These are phyloP conservation scores for Ephemerocybe angulata DNA, from an alignment of 768 basidiomycete genomes.

Conservation along the genomic window DNA sequence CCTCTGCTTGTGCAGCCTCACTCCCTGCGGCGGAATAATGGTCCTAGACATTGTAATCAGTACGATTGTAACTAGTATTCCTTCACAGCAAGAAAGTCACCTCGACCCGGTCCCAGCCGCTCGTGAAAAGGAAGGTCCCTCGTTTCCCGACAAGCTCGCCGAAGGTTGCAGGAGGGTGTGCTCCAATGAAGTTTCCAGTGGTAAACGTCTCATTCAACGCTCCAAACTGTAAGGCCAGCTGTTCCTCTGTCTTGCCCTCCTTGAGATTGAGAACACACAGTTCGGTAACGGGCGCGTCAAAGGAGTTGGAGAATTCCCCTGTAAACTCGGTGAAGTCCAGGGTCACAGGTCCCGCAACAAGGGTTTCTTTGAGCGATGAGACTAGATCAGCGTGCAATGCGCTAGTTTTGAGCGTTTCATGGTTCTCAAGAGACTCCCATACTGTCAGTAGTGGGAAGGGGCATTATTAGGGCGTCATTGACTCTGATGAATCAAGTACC, in stretches of 20 bases:
- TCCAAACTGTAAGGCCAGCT: background rate
- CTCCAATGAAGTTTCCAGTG: background rate
- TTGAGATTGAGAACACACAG: slow-evolving; percentile 10
- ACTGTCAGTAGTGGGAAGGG: background rate
- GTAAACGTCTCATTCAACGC: background rate
- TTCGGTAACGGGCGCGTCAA: slow-evolving; percentile 14
- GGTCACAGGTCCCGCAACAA: background rate
- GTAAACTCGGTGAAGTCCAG: slow-evolving; percentile 12
- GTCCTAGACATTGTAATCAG: too few relatives aligned
- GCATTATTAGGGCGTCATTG: background rate
- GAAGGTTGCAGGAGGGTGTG: background rate
- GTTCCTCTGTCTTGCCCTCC: slow-evolving; percentile 2
- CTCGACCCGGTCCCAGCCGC: background rate
- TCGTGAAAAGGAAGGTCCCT: background rate
- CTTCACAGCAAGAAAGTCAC: too few relatives aligned
- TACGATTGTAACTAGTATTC: too few relatives aligned
- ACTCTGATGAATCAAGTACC: background rate
- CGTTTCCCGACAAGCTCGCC: background rate
- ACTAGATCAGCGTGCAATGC: slow-evolving; percentile 5
- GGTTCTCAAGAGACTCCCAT: slow-evolving; percentile 12
- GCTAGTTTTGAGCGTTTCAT: slow-evolving; percentile 13
- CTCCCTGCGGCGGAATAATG: too few relatives aligned
- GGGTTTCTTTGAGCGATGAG: background rate
- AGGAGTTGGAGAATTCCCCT: slow-evolving; percentile 1
- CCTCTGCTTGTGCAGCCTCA: too few relatives aligned